A percentile compares a stretch with the other conserved stretches of the same genome.
Conservation (phyloP, 495 filamentous ascomycete species). For the Penicillium turbatum region DNA sequence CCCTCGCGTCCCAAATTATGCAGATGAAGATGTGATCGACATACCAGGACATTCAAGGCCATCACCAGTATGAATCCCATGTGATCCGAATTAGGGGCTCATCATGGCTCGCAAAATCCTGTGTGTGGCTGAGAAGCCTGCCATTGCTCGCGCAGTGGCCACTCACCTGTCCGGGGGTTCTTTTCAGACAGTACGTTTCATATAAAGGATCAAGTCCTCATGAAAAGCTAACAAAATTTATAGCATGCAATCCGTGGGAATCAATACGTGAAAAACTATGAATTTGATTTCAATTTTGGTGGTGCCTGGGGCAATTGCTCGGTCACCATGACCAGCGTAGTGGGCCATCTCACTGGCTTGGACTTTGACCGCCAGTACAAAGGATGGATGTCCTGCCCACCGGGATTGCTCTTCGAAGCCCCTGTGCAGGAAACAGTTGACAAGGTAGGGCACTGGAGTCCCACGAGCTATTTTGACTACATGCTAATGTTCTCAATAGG, state of each 20-base stretch:
- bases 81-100: conserved; percentile 7
- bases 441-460: conserved; percentile 43
- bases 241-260: conserved; percentile 58
- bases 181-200: conserved; percentile 59
- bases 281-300: conserved; percentile 83
- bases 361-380: conserved; percentile 69
- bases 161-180: conserved; percentile 76
- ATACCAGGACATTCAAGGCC: conserved; percentile 3
- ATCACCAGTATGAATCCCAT: conserved; percentile 9
- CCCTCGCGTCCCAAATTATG: conserved; percentile 17
- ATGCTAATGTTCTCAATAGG: conserved; percentile 42
- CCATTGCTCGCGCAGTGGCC: conserved; percentile 91
- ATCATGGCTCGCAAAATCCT: conserved; percentile 56
- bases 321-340: conserved; percentile 89
- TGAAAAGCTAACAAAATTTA: conserved; percentile 25
- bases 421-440: conserved; percentile 63
- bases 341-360: conserved; percentile 72
- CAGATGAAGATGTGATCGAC: conserved; percentile 11
- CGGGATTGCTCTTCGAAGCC: conserved; percentile 76
- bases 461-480: neutral
- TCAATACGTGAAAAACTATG: conserved; percentile 88
- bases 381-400: conserved; percentile 76
- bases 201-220: conserved; percentile 12
- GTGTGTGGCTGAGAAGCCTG: conserved; percentile 96
- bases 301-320: conserved; percentile 72